Evolutionary conservation across 2,329 filamentous ascomycete genomes (phyloP), one percentile per base, ranked within the genome.

Genomic region (Monosporascus sp.): DNA sequence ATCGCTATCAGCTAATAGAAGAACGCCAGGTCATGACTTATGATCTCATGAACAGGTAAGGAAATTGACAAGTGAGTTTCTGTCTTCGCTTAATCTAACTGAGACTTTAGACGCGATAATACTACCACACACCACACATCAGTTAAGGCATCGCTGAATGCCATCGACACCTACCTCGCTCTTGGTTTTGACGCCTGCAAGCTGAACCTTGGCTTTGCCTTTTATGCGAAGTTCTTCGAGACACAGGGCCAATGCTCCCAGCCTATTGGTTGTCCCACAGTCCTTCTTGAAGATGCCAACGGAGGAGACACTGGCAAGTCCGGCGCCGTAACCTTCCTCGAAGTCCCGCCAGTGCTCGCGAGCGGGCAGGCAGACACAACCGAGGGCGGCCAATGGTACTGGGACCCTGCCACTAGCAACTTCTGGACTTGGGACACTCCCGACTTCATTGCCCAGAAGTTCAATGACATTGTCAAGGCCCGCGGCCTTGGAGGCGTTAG

Each of bases 381-480:
- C 2, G 68, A 72, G 2, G 87, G 86, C 20, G 88, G 85, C 0
- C 79, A 84, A 64, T 89, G 86, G 65, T 90, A 82, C 68, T 88
- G 81, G 75, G 88, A 91, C 62, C 54, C 65, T 57, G 70, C 5
- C 74, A 81, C 58, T 70, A 78, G 51, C 65, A 85, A 31, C 38
- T 91, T 87, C 78, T 91, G 88, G 88, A 85, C 85, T 0, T 90
- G 84, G 74, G 88, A 91, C 55, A 87, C 83, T 0, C 74, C 78
- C 0, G 73, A 75, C 7, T 75, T 83, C 14, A 84, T 91, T 49
- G 60, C 66, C 14, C 71, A 73, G 52, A 91, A 91, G 70, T 82
- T 89, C 53, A 69, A 75, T 3, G 66, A 77, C 5, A 76, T 91
- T 37, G 75, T 89, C 3, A 70, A 74, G 31, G 72, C 73, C 35